Percentiles rank a stretch among this genome's conserved stretches.
These are phyloP conservation scores for Neonectria magnoliae DNA, from an alignment of 2,329 filamentous ascomycete species.

Conservation along the genomic window DNA sequence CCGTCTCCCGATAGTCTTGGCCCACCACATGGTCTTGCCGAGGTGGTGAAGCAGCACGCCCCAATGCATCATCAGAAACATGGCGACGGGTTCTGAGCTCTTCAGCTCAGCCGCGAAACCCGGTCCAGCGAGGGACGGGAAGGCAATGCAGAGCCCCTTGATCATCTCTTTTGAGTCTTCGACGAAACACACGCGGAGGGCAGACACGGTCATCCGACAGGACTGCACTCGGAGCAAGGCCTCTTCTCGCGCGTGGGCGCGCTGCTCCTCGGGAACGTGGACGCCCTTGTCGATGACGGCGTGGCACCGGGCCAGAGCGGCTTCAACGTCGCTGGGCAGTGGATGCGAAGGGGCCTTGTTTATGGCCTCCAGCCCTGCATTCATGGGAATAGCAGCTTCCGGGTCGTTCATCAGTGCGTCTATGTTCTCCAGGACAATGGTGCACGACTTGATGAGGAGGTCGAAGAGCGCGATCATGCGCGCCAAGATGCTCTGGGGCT, in stretches of 20 bases:
- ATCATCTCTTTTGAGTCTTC: conserved; percentile 47
- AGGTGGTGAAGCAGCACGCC: conserved; percentile 45
- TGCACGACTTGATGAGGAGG: conserved; percentile 32
- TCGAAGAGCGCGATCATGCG: conserved; percentile 35
- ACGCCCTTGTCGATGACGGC: conserved; percentile 31
- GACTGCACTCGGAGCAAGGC: conserved; percentile 4
- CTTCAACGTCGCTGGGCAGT: conserved; percentile 13
- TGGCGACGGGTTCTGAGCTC: conserved; percentile 46
- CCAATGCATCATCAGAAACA: conserved; percentile 52
- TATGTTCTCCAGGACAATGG: conserved; percentile 30
- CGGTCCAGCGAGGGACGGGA: conserved; percentile 44
- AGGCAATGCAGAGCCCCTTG: conserved; percentile 45
- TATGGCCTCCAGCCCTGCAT: conserved; percentile 5
- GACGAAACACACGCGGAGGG: conserved; percentile 48
- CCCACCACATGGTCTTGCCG: conserved; percentile 40
- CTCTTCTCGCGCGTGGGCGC: conserved; percentile 3
- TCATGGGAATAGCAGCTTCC: conserved; percentile 8
- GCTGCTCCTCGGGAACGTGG: background rate
- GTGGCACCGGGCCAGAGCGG: conserved; percentile 19
- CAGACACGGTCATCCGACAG: conserved; percentile 40
- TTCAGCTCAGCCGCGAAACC: conserved; percentile 46
- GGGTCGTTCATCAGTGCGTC: conserved; percentile 25
- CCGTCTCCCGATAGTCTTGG: conserved; percentile 33
- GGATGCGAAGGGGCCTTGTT: background rate
- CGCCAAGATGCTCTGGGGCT: conserved; percentile 26